Evolutionary conservation across 495 filamentous ascomycete genomes (phyloP).

Genomic region (Barbatosphaeria neglecta): DNA sequence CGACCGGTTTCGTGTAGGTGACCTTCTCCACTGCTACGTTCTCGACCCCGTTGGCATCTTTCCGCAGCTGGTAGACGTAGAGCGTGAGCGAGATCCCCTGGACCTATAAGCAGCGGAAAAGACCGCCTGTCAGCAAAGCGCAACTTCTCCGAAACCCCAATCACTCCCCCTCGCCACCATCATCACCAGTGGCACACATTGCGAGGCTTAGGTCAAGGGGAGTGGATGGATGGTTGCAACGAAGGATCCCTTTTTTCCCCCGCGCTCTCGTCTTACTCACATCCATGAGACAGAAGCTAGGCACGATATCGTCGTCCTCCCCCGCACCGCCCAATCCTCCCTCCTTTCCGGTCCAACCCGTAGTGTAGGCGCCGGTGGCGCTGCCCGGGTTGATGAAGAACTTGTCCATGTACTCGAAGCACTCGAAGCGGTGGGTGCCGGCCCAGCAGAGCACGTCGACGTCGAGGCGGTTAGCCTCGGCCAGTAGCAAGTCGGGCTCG

Average conservation of each 20-base stretch:
- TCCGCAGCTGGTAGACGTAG: conserved; percentile 94
- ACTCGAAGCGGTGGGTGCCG: conserved; percentile 95
- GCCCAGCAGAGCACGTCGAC: conserved; percentile 96
- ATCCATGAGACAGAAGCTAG: conserved; percentile 99
- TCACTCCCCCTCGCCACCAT: too few species aligned
- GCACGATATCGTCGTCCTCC: conserved; percentile 69
- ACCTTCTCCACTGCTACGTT: conserved; percentile 97
- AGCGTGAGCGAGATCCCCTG: conserved; percentile 95
- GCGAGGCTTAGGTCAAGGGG: too few species aligned
- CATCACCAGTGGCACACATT: too few species aligned
- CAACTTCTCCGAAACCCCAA: too few species aligned
- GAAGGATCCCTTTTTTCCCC: too few species aligned
- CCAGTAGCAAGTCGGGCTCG: conserved; percentile 83
- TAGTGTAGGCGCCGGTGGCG: conserved; percentile 73
- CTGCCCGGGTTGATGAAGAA: conserved; percentile 99
- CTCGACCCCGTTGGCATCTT: conserved; percentile 76
- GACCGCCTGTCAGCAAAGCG: conserved; percentile 5
- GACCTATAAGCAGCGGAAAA: conserved; percentile 50
- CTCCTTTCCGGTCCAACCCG: conserved; percentile 23
- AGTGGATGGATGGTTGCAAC: background rate
- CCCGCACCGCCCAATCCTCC: conserved; percentile 41
- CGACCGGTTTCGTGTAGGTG: conserved; percentile 79
- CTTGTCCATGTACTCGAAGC: conserved; percentile 95
- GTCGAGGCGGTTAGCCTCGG: conserved; percentile 89
- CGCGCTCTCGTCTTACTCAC: conserved; percentile 41